Evolutionary conservation across 2,329 filamentous ascomycete genomes (phyloP).

Genomic region (Camptophora hylomeconis): DNA sequence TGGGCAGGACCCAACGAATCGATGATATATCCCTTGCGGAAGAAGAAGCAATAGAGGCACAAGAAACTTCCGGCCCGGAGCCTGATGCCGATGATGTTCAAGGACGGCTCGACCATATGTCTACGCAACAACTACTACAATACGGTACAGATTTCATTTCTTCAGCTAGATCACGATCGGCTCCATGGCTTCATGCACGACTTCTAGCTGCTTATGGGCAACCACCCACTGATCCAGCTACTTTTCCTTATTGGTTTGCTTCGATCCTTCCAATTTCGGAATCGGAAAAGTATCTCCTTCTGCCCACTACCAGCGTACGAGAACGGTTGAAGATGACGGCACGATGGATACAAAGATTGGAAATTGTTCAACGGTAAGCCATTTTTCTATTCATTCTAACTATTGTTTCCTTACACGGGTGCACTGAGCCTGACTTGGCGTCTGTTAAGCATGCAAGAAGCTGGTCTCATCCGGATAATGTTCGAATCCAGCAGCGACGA

Average conservation of each 20-base stretch:
- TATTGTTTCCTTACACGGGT: conserved; percentile 6
- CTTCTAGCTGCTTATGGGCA: conserved; percentile 65
- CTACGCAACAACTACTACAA: conserved; percentile 58
- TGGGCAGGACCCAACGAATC: conserved; percentile 62
- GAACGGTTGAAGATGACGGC: conserved; percentile 74
- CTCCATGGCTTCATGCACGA: conserved; percentile 60
- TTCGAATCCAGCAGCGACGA: conserved; percentile 5
- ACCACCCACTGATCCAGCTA: conserved; percentile 59
- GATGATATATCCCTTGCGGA: conserved; percentile 72
- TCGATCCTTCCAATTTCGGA: conserved; percentile 67
- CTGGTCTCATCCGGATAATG: conserved; percentile 4
- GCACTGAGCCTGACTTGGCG: conserved; percentile 13
- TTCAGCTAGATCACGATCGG: conserved; percentile 54
- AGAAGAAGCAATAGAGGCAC: conserved; percentile 63
- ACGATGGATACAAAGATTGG: conserved; percentile 62
- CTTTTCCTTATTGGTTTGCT: conserved; percentile 85
- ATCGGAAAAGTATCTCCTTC: conserved; percentile 63
- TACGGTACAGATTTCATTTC: conserved; percentile 54
- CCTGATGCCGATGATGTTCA: conserved; percentile 21
- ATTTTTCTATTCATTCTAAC: conserved; percentile 3
- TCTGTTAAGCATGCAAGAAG: conserved; percentile 12
- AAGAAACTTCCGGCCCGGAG: conserved; percentile 41
- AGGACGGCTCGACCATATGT: conserved; percentile 40
- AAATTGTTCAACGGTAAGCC: conserved; percentile 54
- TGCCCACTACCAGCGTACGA: conserved; percentile 62